Conservation (phyloP, 805 yeast species). For the Blastobotrys parvus region DNA sequence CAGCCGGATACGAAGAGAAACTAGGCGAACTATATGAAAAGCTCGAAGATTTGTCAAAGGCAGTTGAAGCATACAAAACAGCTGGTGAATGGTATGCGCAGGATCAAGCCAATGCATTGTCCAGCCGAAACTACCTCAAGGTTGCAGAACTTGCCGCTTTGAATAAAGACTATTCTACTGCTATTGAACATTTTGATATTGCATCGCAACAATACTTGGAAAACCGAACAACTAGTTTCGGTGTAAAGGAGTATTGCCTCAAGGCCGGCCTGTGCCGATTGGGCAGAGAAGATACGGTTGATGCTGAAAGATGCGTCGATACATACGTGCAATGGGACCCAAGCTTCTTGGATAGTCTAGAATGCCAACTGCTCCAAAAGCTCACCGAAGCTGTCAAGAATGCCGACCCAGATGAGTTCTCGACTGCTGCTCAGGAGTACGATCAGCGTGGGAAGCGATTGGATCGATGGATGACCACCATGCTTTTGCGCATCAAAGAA, state of each 20-base stretch:
- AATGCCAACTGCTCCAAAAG: slow-evolving; percentile 57
- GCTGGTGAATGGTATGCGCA: slow-evolving; percentile 95
- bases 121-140: slow-evolving; percentile 80
- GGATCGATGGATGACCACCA: slow-evolving; percentile 83
- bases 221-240: slow-evolving; percentile 77
- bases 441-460: slow-evolving; percentile 75
- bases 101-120: slow-evolving; percentile 78
- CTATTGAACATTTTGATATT: slow-evolving; percentile 67
- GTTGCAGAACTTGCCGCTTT: slow-evolving; percentile 84
- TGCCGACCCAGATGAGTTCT: slow-evolving; percentile 70
- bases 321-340: slow-evolving; percentile 66
- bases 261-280: slow-evolving; percentile 76
- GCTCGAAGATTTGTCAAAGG: slow-evolving; percentile 55
- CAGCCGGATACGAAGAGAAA: slow-evolving; percentile 89
- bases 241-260: slow-evolving; percentile 82
- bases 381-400: slow-evolving; percentile 66
- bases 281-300: slow-evolving; percentile 77
- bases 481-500: slow-evolving; percentile 74
- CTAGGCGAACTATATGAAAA: slow-evolving; percentile 83
- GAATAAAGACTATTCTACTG: slow-evolving; percentile 63
- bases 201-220: slow-evolving; percentile 70
- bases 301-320: slow-evolving; percentile 65
- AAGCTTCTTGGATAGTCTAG: slow-evolving; percentile 59
- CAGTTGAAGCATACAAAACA: slow-evolving; percentile 72
- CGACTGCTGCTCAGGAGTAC: slow-evolving; percentile 67